These are phyloP conservation scores for Mesembryanthemum crystallinum DNA, from an alignment of 148 eudicot genomes.

Conservation along the genomic window DNA sequence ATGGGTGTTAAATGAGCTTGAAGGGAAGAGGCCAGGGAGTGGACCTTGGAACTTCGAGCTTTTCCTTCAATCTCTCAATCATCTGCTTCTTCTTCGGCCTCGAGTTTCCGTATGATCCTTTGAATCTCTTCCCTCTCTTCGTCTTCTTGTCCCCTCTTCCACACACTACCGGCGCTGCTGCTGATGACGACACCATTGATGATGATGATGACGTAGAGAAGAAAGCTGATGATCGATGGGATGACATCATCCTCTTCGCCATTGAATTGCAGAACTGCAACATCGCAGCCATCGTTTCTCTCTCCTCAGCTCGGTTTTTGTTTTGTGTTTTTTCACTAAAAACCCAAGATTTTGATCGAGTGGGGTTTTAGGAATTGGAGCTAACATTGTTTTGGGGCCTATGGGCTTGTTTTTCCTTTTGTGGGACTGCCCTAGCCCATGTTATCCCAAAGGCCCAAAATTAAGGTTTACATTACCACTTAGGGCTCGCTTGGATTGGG, in stretches of 20 bases:
- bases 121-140: constrained; percentile 90
- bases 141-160: constrained; percentile 98
- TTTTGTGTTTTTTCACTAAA: not conserved
- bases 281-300: constrained; percentile 35
- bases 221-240: constrained; percentile 24
- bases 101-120: constrained; percentile 75
- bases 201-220: constrained; percentile 22
- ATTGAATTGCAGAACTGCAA: constrained; percentile 40
- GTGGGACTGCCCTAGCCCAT: not conserved
- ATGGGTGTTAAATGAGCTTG: constrained; percentile 56
- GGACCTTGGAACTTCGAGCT: constrained; percentile 85
- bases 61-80: constrained; percentile 78
- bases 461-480: too few relatives aligned
- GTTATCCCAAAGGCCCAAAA: not conserved
- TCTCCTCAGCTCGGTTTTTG: not conserved
- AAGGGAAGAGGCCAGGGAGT: constrained; percentile 99
- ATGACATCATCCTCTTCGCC: constrained; percentile 37
- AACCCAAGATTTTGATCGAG: constrained; percentile 4
- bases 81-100: constrained; percentile 79
- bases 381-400: not conserved
- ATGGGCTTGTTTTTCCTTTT: not conserved
- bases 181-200: constrained; percentile 21
- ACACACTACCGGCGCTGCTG: constrained; percentile 46
- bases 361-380: constrained; percentile 3
- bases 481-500: too few relatives aligned